Evolutionary conservation across 1,284 basidiomycete species (phyloP).

Genomic region (Melampsora larici-populina): DNA sequence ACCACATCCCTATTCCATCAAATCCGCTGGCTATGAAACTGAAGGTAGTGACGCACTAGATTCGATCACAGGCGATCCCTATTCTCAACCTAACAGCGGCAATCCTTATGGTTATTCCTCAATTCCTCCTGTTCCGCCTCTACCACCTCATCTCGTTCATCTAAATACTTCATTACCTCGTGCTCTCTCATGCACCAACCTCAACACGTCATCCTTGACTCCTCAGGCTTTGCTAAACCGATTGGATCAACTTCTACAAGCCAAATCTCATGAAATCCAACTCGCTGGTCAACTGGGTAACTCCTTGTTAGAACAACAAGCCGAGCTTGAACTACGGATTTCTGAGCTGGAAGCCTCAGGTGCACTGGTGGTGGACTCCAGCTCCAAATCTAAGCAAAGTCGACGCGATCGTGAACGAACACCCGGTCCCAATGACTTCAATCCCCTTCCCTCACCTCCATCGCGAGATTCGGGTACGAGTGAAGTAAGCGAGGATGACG

Average conservation of each 20-base stretch:
- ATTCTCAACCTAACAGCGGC: neutral
- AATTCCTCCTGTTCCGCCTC: constrained; percentile 40
- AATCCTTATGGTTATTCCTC: constrained; percentile 9
- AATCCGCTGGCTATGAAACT: neutral
- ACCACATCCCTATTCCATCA: neutral
- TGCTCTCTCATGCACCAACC: neutral
- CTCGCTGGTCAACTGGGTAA: constrained; percentile 85
- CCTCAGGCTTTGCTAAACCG: constrained; percentile 54
- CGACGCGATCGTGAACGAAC: constrained; percentile 14
- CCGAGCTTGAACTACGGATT: constrained; percentile 82
- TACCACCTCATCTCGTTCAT: constrained; percentile 40
- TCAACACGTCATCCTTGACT: constrained; percentile 10
- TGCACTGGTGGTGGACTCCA: constrained; percentile 35
- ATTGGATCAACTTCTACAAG: constrained; percentile 74
- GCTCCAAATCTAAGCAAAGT: constrained; percentile 2
- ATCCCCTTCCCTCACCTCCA: constrained; percentile 56
- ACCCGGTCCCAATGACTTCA: constrained; percentile 58
- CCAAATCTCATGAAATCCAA: constrained; percentile 82
- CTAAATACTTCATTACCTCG: constrained; percentile 15
- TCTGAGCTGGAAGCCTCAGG: constrained; percentile 64
- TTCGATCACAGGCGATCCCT: neutral
- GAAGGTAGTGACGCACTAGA: neutral
- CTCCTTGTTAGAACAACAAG: constrained; percentile 81
- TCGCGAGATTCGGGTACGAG: constrained; percentile 60
- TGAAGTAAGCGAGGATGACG: constrained; percentile 58